A percentile compares a stretch with the other conserved stretches of the same genome.
phyloP scores from a whole-genome alignment of 2,329 filamentous ascomycete genomes.

The Colletotrichum eleusines region DNA sequence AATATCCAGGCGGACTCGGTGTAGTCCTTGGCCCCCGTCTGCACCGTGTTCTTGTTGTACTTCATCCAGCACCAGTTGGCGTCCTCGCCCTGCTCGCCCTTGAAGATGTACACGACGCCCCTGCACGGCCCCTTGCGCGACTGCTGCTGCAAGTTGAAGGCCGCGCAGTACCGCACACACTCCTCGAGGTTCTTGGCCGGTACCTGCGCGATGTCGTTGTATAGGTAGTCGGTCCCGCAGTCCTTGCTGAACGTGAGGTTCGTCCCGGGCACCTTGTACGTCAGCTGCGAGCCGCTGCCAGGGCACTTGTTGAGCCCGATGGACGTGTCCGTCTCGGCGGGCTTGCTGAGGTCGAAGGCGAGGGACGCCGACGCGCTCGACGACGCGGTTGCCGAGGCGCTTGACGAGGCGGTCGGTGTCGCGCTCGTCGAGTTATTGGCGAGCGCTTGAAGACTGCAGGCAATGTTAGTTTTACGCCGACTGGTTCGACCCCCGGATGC shows the following conservation, averaged over 20 bases:
- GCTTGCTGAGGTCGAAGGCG: conserved; percentile 29
- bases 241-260: conserved; percentile 38
- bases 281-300: conserved; percentile 3
- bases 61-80: conserved; percentile 35
- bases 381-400: neutral
- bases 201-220: conserved; percentile 34
- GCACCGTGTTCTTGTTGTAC: conserved; percentile 33
- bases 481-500: neutral
- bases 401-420: conserved; percentile 1
- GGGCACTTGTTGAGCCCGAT: conserved; percentile 30
- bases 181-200: conserved; percentile 36
- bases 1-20: conserved; percentile 35
- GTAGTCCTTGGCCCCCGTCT: conserved; percentile 25
- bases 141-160: conserved; percentile 31
- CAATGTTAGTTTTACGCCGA: neutral
- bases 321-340: conserved; percentile 31
- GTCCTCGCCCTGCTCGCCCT: conserved; percentile 25
- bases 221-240: conserved; percentile 35
- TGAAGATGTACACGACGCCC: conserved; percentile 30
- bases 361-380: neutral
- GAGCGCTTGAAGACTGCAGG: neutral
- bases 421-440: neutral
- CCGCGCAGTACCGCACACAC: conserved; percentile 35
- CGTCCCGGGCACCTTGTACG: conserved; percentile 32
- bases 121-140: conserved; percentile 28